These are phyloP conservation scores for Scedosporium aurantiacum DNA, from an alignment of 2,329 filamentous ascomycete species.

Conservation along the genomic window DNA sequence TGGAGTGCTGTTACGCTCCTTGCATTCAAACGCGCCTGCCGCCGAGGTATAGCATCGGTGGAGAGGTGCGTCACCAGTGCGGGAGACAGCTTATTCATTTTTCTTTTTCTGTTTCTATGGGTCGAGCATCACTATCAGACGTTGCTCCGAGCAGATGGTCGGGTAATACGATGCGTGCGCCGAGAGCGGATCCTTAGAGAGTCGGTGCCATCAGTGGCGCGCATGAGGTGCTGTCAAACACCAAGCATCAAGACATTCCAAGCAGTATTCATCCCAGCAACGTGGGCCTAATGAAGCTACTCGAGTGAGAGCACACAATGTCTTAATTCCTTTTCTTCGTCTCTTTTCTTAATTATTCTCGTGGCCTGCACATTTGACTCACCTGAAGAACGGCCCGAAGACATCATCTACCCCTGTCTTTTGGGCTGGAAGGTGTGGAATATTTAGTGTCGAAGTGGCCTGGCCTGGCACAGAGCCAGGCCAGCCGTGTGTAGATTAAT, in stretches of 20 bases:
- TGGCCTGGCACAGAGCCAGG: neutral
- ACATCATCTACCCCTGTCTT: neutral
- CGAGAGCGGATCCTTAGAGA: neutral
- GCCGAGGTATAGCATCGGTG: neutral
- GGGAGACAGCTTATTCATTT: neutral
- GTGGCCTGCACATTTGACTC: neutral
- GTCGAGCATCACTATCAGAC: neutral
- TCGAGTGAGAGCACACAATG: neutral
- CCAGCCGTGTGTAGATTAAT: too few relatives aligned
- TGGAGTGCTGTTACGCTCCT: too few relatives aligned
- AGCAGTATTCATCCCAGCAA: too few relatives aligned
- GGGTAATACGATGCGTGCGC: neutral
- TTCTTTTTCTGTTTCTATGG: neutral
- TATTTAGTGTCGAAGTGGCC: neutral
- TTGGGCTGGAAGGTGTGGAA: neutral
- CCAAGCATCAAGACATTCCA: too few relatives aligned
- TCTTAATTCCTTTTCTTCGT: too few relatives aligned
- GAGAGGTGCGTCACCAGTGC: too few relatives aligned
- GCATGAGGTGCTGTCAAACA: too few relatives aligned
- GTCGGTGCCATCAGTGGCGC: neutral
- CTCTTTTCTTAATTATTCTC: neutral
- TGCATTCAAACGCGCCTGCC: neutral
- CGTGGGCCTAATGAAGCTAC: neutral
- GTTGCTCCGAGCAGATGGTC: neutral
- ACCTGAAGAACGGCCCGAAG: constrained; percentile 6